phyloP scores from a whole-genome alignment of 768 basidiomycete genomes.

The Mycena vulgaris region DNA sequence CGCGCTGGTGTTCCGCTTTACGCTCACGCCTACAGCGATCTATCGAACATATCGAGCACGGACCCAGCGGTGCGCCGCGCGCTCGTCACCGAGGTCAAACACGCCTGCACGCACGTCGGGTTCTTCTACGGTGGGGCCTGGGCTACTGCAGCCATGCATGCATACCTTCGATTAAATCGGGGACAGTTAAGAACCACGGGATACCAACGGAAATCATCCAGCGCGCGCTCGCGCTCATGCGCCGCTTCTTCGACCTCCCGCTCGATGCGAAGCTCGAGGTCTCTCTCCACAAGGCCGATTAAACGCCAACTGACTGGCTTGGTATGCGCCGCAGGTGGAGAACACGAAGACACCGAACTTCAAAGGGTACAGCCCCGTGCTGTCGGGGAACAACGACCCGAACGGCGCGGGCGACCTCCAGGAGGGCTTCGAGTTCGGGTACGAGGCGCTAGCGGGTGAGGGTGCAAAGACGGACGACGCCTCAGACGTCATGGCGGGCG shows the following conservation, averaged over 20 bases:
- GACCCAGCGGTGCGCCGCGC: slow-evolving; percentile 56
- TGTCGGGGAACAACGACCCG: slow-evolving; percentile 83
- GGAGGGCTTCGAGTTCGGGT: slow-evolving; percentile 92
- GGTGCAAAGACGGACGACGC: slow-evolving; percentile 38
- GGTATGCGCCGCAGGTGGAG: slow-evolving; percentile 65
- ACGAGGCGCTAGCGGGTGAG: slow-evolving; percentile 70
- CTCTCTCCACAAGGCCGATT: slow-evolving; percentile 3
- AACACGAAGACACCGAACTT: slow-evolving; percentile 79
- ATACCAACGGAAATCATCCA: slow-evolving; percentile 70
- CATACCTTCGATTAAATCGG: neutral
- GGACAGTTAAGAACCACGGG: slow-evolving; percentile 82
- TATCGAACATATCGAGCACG: slow-evolving; percentile 55
- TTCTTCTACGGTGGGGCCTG: slow-evolving; percentile 83
- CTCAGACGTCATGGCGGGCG: slow-evolving; percentile 71
- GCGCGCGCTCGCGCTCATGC: slow-evolving; percentile 61
- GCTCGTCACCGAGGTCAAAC: slow-evolving; percentile 72
- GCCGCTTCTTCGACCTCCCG: slow-evolving; percentile 78
- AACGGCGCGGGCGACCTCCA: slow-evolving; percentile 89
- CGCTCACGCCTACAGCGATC: slow-evolving; percentile 46
- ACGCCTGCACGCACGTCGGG: slow-evolving; percentile 86
- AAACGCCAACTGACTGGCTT: too few relatives aligned
- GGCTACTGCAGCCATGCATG: neutral
- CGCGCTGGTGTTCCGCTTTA: neutral
- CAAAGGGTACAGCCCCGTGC: slow-evolving; percentile 81
- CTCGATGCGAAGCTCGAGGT: slow-evolving; percentile 78